A percentile compares a stretch with the other conserved stretches of the same genome.
Conservation (phyloP, 2,329 filamentous ascomycete species). For the Sporothrix phasma region DNA sequence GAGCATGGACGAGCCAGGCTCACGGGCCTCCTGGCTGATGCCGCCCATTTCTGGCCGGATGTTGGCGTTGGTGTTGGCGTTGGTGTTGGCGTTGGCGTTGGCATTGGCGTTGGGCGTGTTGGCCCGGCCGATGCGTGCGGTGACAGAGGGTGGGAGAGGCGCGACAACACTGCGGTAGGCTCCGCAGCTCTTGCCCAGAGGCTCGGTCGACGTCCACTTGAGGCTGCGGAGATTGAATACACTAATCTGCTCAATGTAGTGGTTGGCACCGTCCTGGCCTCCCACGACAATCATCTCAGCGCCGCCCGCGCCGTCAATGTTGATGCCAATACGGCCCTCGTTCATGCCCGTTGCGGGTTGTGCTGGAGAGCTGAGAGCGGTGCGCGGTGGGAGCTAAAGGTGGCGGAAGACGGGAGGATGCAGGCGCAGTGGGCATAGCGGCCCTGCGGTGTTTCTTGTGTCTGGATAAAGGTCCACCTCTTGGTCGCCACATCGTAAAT, state of each 20-base stretch:
- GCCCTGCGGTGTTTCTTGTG: constrained; percentile 77
- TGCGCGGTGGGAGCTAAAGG: constrained; percentile 75
- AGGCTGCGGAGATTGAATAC: constrained; percentile 93
- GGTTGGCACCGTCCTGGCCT: constrained; percentile 93
- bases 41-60: constrained; percentile 35
- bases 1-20: constrained; percentile 65
- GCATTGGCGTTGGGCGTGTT: constrained; percentile 29
- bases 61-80: constrained; percentile 25
- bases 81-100: constrained; percentile 25
- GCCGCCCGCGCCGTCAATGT: constrained; percentile 81
- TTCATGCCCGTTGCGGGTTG: constrained; percentile 79
- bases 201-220: constrained; percentile 87
- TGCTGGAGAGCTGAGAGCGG: constrained; percentile 81
- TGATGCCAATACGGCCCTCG: constrained; percentile 77
- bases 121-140: constrained; percentile 56
- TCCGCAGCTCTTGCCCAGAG: constrained; percentile 83
- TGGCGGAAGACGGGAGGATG: constrained; percentile 77
- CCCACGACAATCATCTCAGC: constrained; percentile 97
- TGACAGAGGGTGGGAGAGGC: constrained; percentile 59
- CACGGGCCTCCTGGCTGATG: constrained; percentile 45
- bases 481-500: constrained; percentile 79
- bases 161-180: constrained; percentile 94
- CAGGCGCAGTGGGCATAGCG: constrained; percentile 95
- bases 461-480: constrained; percentile 76
- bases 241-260: constrained; percentile 98